Base-by-base conservation (phyloP, 208 protist species). In the Herpetomonas samuelpessoai region DNA sequence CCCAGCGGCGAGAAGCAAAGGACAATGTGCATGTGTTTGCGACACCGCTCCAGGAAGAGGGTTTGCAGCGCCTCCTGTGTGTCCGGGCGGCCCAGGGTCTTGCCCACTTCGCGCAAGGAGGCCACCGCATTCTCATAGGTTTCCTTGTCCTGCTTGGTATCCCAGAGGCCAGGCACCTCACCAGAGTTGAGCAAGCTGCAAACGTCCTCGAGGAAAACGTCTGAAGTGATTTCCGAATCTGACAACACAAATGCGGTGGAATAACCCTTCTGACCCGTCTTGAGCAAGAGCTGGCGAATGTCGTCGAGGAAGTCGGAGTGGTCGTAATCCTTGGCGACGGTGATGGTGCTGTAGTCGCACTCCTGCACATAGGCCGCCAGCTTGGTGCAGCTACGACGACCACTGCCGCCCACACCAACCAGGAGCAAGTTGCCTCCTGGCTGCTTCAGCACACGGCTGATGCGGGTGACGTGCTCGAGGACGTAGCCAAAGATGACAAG, bases 1-100 rank as follows among this genome's bases (percentile, higher is more conserved):
- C 98, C 98, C 41, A 99, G 80, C 18, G 98, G 98, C 6, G 96
- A 98, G 76, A 99, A 98, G 68, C 88, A 96, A 19, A 99, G 74
- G 25, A 98, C 95, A 49, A 99, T 81, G 71, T 99, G 98, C 57
- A 99, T 74, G 76, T 98, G 90, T 51, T 90, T 88, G 50, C 82
- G 86, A 64, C 94, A 97, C 38, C 92, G 83, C 74, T 98, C 94
- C 22, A 97, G 89, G 65, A 97, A 97, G 19, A 96, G 76, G 2
- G 67, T 74, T 74, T 94, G 88, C 49, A 97, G 76, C 22, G 81
- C 81, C 63, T 96, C 91, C 26, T 65, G 70, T 14, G 84, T 95
- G 62, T 96, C 88, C 29, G 91, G 88, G 27, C 86, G 83, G 2
- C 92, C 93, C 12, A 88, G 68, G 14, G 76, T 62, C 55, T 88